Evolutionary conservation across 129 eudicot species (phyloP), one percentile per base, ranked within the genome.

Genomic region (Ambrosia artemisiifolia): DNA sequence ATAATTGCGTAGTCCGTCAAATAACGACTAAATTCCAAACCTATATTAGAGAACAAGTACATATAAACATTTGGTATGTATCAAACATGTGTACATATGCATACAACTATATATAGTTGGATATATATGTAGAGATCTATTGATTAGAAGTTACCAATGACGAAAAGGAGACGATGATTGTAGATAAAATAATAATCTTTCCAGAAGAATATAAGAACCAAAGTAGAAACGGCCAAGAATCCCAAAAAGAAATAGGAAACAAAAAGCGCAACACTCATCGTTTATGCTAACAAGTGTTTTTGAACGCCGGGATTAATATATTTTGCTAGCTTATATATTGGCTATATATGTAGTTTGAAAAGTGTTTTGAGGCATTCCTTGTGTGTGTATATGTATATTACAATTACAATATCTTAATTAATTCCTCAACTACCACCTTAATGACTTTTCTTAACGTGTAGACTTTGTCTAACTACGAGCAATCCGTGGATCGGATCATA

Each of bases 181-280:
- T 59, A 72, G 11, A 72, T 40, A 11, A 72, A n/a, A 59, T 40
- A 59, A 5, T 60, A 59, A 7, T 59, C 42, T 59, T 16, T 72
- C 43, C 30, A 28, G 28, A n/a, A 48, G 63, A 62, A 73, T 48
- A 36, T 3, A 10, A 34, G 18, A 49, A 35, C 20, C 50, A 48
- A 62, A 11, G 61, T 62, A 10, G n/a, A 53, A 65, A 65, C 18
- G 19, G 19, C 40, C 72, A 54, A 51, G 44, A 63, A 50, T 6
- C 19, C 79, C 65, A 74, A 10, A 24, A 33, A 40, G 2, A 36
- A 17, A 64, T 74, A 64, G 54, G 56, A 63, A 62, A 73, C 18
- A 5, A 64, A 35, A 62, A 50, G 1, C 46, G 9, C 28, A 38
- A 51, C 7, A 12, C 50, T 54, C 72, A 75, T 75, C 54, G 40